Percentiles rank a stretch among this genome's conserved stretches.
Conservation (phyloP, 331 rosid genomes). For the Acacia concinna region DNA sequence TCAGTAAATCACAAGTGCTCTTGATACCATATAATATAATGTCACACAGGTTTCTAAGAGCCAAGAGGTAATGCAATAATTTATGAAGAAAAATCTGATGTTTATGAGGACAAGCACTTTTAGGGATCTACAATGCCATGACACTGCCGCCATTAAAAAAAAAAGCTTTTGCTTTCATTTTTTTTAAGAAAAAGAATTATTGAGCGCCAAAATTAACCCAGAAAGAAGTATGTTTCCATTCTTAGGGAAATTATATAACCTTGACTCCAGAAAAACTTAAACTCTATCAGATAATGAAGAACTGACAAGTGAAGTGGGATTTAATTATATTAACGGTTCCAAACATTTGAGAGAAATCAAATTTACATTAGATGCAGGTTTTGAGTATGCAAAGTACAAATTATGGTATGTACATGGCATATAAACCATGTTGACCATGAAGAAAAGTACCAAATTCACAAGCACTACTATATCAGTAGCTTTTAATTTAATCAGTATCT, state of each 20-base stretch:
- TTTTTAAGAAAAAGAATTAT: too few species aligned
- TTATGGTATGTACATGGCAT: background rate
- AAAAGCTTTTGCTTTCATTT: background rate
- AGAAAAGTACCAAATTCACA: background rate
- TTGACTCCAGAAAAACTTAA: background rate
- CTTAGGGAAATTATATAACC: too few species aligned
- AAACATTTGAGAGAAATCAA: background rate
- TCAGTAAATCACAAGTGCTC: background rate
- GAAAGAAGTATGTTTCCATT: background rate
- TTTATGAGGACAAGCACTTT: background rate
- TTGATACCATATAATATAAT: background rate
- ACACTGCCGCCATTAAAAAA: conserved; percentile 8
- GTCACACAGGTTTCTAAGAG: conserved; percentile 6
- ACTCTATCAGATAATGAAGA: background rate
- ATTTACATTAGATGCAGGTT: background rate
- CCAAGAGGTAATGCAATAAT: background rate
- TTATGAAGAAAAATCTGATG: background rate
- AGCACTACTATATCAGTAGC: too few species aligned
- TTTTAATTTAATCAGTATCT: background rate
- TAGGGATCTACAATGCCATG: background rate
- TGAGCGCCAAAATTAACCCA: background rate
- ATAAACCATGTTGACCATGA: background rate
- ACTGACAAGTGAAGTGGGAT: background rate
- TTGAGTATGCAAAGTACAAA: background rate
- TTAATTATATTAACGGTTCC: background rate